Evolutionary conservation across 768 basidiomycete species (phyloP).

Genomic region (Amanita molliuscula): DNA sequence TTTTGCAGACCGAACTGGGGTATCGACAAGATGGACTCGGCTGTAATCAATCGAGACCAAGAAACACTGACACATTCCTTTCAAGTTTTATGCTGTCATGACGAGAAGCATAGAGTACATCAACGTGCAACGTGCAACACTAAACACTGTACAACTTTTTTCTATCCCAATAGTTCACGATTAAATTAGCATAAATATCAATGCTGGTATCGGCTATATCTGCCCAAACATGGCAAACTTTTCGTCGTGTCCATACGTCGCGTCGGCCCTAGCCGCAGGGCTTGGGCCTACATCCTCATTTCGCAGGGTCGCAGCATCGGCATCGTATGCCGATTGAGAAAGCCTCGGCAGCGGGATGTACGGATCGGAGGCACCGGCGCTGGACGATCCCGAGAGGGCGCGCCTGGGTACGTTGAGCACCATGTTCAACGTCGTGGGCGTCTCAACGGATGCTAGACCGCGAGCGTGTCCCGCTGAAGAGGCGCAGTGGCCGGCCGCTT

Average conservation of each 20-base stretch:
- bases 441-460: neutral
- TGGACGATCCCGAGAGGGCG: neutral
- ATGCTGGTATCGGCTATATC: neutral
- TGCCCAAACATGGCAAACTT: constrained; percentile 3
- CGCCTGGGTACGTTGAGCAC: neutral
- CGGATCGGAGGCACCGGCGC: too few relatives aligned
- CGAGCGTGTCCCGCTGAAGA: neutral
- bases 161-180: too few relatives aligned
- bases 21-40: too few relatives aligned
- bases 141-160: too few relatives aligned
- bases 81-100: too few relatives aligned
- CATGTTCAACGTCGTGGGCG: neutral
- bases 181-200: neutral
- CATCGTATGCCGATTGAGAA: neutral
- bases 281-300: neutral
- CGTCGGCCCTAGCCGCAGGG: neutral
- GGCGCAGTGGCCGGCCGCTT: neutral
- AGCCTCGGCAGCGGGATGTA: too few relatives aligned
- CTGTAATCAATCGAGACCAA: too few relatives aligned
- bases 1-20: too few relatives aligned
- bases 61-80: too few relatives aligned
- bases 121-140: too few relatives aligned
- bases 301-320: neutral
- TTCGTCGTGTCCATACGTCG: constrained; percentile 1
- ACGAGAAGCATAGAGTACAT: too few relatives aligned